phyloP scores from a whole-genome alignment of 345 rosid genomes.

The Ricinus communis region DNA sequence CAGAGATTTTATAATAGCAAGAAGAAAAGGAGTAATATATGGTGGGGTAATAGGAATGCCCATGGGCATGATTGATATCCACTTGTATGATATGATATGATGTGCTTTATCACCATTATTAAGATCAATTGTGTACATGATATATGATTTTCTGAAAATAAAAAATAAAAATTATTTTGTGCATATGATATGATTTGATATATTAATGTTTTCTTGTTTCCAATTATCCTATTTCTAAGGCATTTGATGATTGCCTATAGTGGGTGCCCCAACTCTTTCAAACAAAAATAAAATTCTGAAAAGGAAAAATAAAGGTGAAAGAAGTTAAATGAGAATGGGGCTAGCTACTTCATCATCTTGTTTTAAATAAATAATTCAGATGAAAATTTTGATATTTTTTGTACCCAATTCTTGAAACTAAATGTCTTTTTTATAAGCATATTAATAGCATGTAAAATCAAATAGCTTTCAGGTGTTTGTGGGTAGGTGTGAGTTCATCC shows the following conservation, averaged over 20 bases:
- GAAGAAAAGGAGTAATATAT: conserved; percentile 8
- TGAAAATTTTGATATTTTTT: too few relatives aligned
- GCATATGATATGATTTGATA: conserved; percentile 37
- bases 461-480: too few relatives aligned
- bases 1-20: neutral
- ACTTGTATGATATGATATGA: conserved; percentile 24
- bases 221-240: conserved; percentile 15
- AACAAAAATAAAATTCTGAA: neutral
- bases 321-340: neutral
- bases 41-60: conserved; percentile 20
- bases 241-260: conserved; percentile 17
- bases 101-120: conserved; percentile 24
- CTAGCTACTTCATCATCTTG: too few relatives aligned
- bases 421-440: too few relatives aligned
- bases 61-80: conserved; percentile 27
- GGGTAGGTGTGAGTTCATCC: too few relatives aligned
- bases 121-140: neutral
- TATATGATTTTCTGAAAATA: too few relatives aligned
- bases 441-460: too few relatives aligned
- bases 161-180: too few relatives aligned
- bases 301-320: neutral
- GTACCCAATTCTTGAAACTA: too few relatives aligned
- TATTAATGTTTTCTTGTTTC: conserved; percentile 23
- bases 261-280: neutral
- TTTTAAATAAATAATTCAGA: too few relatives aligned